A percentile compares a stretch with the other conserved stretches of the same genome.
These are phyloP conservation scores for Coemansia sp. DNA, from an alignment of 192 early-diverging fungal genomes.

Conservation along the genomic window DNA sequence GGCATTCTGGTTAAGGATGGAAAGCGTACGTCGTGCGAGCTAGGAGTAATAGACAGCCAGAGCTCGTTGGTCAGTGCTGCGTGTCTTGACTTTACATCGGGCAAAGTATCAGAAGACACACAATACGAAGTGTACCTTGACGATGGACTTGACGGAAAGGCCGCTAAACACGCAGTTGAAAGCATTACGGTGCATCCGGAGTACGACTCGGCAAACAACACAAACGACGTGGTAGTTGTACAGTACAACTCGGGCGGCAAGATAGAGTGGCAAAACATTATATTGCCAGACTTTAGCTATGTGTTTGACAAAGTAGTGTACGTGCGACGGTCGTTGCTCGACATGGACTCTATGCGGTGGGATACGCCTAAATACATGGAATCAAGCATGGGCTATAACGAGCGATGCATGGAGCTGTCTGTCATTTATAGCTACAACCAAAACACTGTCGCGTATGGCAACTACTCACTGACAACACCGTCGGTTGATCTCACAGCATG, in stretches of 20 bases:
- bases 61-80: neutral
- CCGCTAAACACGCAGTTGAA: slow-evolving; percentile 1
- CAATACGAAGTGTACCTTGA: slow-evolving; percentile 14
- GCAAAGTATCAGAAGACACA: neutral
- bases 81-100: slow-evolving; percentile 9
- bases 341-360: slow-evolving; percentile 2
- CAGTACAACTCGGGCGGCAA: neutral
- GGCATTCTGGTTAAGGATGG: slow-evolving; percentile 11
- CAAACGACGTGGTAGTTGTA: neutral
- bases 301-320: neutral
- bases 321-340: neutral
- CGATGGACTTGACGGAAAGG: slow-evolving; percentile 1
- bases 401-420: neutral
- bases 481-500: neutral
- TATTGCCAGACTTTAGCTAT: neutral
- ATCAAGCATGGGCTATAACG: neutral
- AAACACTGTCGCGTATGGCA: neutral
- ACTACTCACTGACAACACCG: neutral
- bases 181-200: neutral
- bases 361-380: neutral
- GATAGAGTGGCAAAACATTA: neutral
- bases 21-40: slow-evolving; percentile 15
- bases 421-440: neutral
- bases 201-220: neutral
- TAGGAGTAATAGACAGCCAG: slow-evolving; percentile 14